These are phyloP conservation scores for Tulasnella sp. DNA, from an alignment of 768 basidiomycete species.

Conservation along the genomic window DNA sequence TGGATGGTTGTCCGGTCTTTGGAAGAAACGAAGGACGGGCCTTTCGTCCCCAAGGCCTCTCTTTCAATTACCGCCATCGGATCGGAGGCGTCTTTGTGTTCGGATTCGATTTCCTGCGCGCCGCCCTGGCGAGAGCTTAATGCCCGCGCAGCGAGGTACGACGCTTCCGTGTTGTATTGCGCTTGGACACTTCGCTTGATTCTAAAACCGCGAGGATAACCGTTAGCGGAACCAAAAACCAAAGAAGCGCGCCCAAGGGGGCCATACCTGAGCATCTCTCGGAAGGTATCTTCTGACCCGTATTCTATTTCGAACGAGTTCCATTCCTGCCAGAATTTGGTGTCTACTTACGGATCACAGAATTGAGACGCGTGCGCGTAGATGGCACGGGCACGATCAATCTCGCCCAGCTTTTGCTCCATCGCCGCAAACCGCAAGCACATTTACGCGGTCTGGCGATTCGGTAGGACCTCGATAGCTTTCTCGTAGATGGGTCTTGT, in stretches of 20 bases:
- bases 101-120: slow-evolving; percentile 41
- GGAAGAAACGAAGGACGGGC: slow-evolving; percentile 75
- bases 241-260: background rate
- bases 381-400: slow-evolving; percentile 93
- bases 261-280: slow-evolving; percentile 40
- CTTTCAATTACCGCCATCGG: slow-evolving; percentile 85
- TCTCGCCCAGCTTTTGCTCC: slow-evolving; percentile 97
- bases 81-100: slow-evolving; percentile 47
- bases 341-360: slow-evolving; percentile 89
- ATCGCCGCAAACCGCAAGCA: slow-evolving; percentile 92
- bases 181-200: slow-evolving; percentile 99
- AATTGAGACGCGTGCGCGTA: slow-evolving; percentile 98
- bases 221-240: background rate
- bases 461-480: slow-evolving; percentile 88
- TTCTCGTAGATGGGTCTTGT: slow-evolving; percentile 95
- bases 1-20: slow-evolving; percentile 47
- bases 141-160: slow-evolving; percentile 90
- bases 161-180: slow-evolving; percentile 96
- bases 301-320: slow-evolving; percentile 97
- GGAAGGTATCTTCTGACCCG: slow-evolving; percentile 96
- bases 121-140: slow-evolving; percentile 61
- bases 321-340: slow-evolving; percentile 96
- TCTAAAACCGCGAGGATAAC: slow-evolving; percentile 34
- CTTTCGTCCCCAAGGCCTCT: slow-evolving; percentile 52
- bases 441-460: slow-evolving; percentile 95